Conservation (phyloP, 345 rosid genomes). For the Citrus trifoliata region DNA sequence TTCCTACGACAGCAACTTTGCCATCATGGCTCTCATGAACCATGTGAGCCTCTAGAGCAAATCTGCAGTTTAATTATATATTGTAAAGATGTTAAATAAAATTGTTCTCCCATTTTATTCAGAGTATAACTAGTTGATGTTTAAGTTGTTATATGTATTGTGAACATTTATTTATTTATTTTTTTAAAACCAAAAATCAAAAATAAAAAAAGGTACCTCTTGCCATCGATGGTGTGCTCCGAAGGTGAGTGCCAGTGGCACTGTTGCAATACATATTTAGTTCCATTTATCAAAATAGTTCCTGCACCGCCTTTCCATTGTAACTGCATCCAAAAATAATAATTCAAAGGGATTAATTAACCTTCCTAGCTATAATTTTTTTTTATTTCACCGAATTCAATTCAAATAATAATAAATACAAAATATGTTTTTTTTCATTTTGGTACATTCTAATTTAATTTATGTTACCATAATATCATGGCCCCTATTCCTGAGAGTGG, state of each 20-base stretch:
- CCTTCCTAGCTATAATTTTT: not conserved
- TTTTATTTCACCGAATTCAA: too few relatives aligned
- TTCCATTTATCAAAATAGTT: slow-evolving; percentile 36
- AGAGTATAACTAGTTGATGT: not conserved
- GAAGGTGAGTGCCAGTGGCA: slow-evolving; percentile 68
- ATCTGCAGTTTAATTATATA: slow-evolving; percentile 24
- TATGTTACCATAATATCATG: slow-evolving; percentile 72
- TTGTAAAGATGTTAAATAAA: not conserved
- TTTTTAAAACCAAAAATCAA: too few relatives aligned
- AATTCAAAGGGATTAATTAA: not conserved
- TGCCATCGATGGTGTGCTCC: slow-evolving; percentile 51
- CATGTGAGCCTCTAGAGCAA: slow-evolving; percentile 68
- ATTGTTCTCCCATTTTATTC: not conserved
- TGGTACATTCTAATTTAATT: not conserved
- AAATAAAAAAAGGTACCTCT: slow-evolving; percentile 16
- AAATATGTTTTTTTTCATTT: not conserved
- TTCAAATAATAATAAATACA: not conserved
- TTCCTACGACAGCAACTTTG: slow-evolving; percentile 55
- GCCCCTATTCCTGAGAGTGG: slow-evolving; percentile 77
- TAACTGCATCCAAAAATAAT: slow-evolving; percentile 37
- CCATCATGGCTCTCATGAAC: slow-evolving; percentile 69
- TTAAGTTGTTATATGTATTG: not conserved
- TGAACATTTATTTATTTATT: not conserved
- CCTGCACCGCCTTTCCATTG: slow-evolving; percentile 52
- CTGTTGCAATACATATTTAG: slow-evolving; percentile 33